phyloP scores from a whole-genome alignment of 176 grass and related monocot genomes.

The Neostapfia colusana region DNA sequence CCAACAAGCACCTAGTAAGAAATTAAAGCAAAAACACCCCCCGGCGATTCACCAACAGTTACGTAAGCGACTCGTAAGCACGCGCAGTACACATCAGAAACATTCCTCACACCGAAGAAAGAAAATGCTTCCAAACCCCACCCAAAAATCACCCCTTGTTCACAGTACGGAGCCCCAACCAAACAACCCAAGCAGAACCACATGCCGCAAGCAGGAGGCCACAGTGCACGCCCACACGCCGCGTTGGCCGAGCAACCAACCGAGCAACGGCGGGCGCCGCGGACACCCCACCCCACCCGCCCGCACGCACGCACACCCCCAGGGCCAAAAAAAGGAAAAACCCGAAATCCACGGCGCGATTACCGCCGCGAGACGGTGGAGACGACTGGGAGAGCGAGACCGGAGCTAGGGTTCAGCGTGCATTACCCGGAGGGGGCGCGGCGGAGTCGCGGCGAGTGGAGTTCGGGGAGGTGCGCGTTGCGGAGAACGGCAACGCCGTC shows the following conservation, averaged over 20 bases:
- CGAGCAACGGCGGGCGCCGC: neutral
- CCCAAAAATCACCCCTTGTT: neutral
- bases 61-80: neutral
- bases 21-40: neutral
- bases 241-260: neutral
- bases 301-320: neutral
- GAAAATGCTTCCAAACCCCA: neutral
- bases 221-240: neutral
- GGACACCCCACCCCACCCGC: too few relatives aligned
- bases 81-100: neutral
- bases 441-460: neutral
- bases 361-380: neutral
- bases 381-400: neutral
- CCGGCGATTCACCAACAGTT: neutral
- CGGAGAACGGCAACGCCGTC: too few relatives aligned
- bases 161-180: neutral
- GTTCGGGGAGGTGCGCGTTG: neutral
- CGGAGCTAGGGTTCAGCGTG: neutral
- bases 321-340: neutral
- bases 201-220: neutral
- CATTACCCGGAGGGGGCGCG: conserved; percentile 31
- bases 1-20: neutral
- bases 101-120: neutral
- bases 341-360: neutral
- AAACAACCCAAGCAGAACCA: neutral